A percentile compares a stretch with the other conserved stretches of the same genome.
phyloP scores from a whole-genome alignment of 2,329 filamentous ascomycete genomes.

The Pseudovirgaria hyperparasitica region DNA sequence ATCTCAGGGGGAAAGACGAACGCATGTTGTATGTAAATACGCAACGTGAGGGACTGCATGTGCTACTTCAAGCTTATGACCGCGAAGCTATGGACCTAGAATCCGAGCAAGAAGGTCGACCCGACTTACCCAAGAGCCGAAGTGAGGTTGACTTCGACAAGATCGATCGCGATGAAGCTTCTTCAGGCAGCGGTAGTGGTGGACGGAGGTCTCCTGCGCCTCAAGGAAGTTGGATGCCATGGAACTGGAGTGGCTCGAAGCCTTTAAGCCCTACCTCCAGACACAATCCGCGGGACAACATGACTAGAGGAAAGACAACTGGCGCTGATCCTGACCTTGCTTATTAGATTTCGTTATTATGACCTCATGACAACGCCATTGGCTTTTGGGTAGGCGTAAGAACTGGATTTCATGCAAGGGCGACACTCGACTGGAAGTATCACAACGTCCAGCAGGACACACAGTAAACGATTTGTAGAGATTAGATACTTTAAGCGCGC shows the following conservation, averaged over 20 bases:
- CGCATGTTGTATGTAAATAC: slow-evolving; percentile 61
- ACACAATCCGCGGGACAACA: too few relatives aligned
- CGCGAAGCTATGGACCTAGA: slow-evolving; percentile 56
- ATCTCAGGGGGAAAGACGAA: slow-evolving; percentile 52
- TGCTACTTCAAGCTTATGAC: slow-evolving; percentile 66
- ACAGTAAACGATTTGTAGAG: too few relatives aligned
- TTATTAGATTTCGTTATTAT: too few relatives aligned
- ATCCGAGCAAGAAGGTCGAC: slow-evolving; percentile 31
- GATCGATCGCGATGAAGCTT: slow-evolving; percentile 57
- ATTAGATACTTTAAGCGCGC: too few relatives aligned
- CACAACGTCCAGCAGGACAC: too few relatives aligned
- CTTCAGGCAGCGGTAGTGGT: slow-evolving; percentile 37
- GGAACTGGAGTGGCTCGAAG: slow-evolving; percentile 30
- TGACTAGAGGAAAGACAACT: too few relatives aligned
- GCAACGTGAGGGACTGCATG: slow-evolving; percentile 64
- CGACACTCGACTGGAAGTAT: too few relatives aligned
- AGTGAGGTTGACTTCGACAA: slow-evolving; percentile 86
- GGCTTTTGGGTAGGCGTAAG: too few relatives aligned
- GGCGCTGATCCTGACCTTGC: too few relatives aligned
- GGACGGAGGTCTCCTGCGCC: slow-evolving; percentile 22
- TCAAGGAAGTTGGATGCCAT: slow-evolving; percentile 36
- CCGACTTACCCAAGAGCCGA: slow-evolving; percentile 61
- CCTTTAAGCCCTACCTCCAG: too few relatives aligned
- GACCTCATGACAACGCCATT: too few relatives aligned
- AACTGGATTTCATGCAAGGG: too few relatives aligned